phyloP scores from a whole-genome alignment of 306 rosid genomes.

The Begonia fuchsioides region DNA sequence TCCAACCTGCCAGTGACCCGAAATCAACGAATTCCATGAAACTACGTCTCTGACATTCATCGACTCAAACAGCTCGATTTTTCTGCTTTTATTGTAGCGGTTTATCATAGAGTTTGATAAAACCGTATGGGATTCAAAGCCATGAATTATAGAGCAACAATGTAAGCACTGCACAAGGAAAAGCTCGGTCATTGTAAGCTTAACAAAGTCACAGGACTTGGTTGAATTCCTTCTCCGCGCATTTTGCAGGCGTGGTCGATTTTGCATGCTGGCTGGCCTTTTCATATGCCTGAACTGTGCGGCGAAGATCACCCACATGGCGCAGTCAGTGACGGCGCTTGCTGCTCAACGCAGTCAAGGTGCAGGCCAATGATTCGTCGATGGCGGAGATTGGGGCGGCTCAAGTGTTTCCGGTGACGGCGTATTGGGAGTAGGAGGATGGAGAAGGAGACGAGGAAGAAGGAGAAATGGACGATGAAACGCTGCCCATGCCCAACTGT shows the following conservation, averaged over 20 bases:
- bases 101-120: constrained; percentile 10
- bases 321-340: constrained; percentile 62
- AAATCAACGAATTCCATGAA: constrained; percentile 11
- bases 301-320: constrained; percentile 74
- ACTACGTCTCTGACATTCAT: constrained; percentile 10
- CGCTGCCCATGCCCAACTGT: constrained; percentile 46
- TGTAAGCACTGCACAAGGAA: constrained; percentile 9
- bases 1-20: constrained; percentile 3
- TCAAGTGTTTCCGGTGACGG: constrained; percentile 12
- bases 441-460: constrained; percentile 56
- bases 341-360: constrained; percentile 58
- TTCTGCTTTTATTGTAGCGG: constrained; percentile 9
- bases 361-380: constrained; percentile 43
- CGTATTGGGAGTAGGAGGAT: constrained; percentile 35
- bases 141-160: constrained; percentile 2
- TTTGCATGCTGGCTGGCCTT: constrained; percentile 62
- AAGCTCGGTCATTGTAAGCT: constrained; percentile 7
- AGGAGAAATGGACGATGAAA: constrained; percentile 57
- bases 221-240: constrained; percentile 8
- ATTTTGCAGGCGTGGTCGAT: constrained; percentile 60
- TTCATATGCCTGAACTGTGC: constrained; percentile 65
- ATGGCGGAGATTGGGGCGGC: constrained; percentile 14
- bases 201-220: constrained; percentile 10
- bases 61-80: constrained; percentile 5
- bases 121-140: constrained; percentile 6